These are phyloP conservation scores for Clitocybe nebularis DNA, from an alignment of 1,284 basidiomycete species.

Conservation along the genomic window DNA sequence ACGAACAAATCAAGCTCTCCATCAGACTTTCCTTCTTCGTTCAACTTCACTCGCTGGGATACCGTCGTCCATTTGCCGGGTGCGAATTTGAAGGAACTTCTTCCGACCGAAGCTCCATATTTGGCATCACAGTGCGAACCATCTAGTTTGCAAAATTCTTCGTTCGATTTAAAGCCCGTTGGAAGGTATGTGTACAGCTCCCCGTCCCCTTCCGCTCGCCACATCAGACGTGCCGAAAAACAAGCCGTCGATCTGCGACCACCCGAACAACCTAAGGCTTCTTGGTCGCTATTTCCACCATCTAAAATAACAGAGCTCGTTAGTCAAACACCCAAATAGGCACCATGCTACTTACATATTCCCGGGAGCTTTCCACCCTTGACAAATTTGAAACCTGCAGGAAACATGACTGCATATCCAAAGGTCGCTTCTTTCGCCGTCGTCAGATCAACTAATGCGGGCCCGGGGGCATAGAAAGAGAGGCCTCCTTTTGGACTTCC, in stretches of 20 bases:
- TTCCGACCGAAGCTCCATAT: constrained; percentile 68
- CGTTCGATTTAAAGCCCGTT: constrained; percentile 46
- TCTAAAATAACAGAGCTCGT: constrained; percentile 27
- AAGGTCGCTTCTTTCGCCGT: constrained; percentile 53
- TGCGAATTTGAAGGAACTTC: constrained; percentile 67
- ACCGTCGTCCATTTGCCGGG: constrained; percentile 59
- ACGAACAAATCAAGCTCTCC: constrained; percentile 56
- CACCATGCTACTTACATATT: constrained; percentile 37
- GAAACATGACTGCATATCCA: constrained; percentile 59
- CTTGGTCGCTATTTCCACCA: constrained; percentile 44
- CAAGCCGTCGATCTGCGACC: constrained; percentile 43
- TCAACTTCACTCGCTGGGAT: constrained; percentile 57
- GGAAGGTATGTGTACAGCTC: constrained; percentile 63
- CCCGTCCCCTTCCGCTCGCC: constrained; percentile 44
- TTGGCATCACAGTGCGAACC: constrained; percentile 57
- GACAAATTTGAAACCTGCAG: constrained; percentile 45
- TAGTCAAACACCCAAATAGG: constrained; percentile 22
- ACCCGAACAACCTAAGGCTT: constrained; percentile 47
- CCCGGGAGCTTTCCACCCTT: constrained; percentile 55
- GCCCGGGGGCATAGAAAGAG: constrained; percentile 56
- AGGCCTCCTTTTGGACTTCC: constrained; percentile 58
- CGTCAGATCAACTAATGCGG: constrained; percentile 38
- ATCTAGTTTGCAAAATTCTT: constrained; percentile 46
- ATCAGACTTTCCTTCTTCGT: constrained; percentile 51
- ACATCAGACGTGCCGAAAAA: constrained; percentile 59